Evolutionary conservation across 139 green algal genomes (phyloP).

Genomic region (Dunaliella primolecta): DNA sequence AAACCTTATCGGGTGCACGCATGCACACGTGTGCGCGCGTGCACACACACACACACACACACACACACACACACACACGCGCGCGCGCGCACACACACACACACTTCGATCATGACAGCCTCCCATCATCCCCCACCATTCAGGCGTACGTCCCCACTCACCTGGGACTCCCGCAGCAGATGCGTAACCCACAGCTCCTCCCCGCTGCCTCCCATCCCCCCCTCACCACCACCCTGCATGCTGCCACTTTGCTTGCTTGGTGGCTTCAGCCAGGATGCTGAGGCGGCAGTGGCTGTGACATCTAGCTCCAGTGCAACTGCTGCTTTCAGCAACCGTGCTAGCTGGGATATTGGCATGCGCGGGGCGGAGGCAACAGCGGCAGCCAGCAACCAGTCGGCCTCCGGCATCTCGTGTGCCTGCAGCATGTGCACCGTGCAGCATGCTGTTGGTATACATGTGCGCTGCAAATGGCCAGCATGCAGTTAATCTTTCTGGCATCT

Average conservation of each 20-base stretch:
- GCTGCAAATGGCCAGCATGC: too few species aligned
- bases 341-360: background rate
- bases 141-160: too few species aligned
- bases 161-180: background rate
- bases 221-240: background rate
- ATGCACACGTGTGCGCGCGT: background rate
- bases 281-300: background rate
- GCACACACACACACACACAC: background rate
- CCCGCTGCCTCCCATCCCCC: background rate
- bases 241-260: background rate
- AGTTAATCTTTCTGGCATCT: too few species aligned
- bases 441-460: too few species aligned
- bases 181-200: background rate
- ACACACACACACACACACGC: background rate
- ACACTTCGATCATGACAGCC: too few species aligned
- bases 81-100: background rate
- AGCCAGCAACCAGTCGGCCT: background rate
- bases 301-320: background rate
- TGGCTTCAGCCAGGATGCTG: background rate
- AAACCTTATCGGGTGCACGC: background rate
- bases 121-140: too few species aligned
- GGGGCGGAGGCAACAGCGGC: background rate
- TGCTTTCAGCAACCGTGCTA: background rate
- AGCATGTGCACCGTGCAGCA: too few species aligned
- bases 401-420: background rate